Percentiles rank a stretch among this genome's conserved stretches.
These are phyloP conservation scores for Selaginella moellendorffii DNA, from an alignment of 75 land plant genomes.

Conservation along the genomic window DNA sequence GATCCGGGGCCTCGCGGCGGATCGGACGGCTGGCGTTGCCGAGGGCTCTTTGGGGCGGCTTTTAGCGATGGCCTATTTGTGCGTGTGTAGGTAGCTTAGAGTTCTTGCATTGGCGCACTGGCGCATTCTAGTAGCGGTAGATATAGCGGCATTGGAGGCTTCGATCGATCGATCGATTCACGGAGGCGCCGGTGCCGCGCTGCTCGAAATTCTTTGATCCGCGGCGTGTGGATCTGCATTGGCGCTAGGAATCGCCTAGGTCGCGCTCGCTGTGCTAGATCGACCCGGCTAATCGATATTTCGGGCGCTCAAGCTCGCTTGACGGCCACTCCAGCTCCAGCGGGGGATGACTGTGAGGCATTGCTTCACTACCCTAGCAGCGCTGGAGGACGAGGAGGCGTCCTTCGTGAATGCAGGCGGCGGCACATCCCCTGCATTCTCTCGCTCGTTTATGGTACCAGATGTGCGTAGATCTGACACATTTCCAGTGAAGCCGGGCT, in stretches of 20 bases:
- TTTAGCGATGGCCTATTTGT: background rate
- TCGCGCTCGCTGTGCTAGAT: too few species aligned
- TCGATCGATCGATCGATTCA: background rate
- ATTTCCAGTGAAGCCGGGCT: background rate
- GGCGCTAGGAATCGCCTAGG: background rate
- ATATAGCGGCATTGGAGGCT: background rate
- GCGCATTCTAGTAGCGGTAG: too few species aligned
- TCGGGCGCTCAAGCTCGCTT: background rate
- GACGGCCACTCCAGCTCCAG: background rate
- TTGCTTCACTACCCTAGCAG: background rate
- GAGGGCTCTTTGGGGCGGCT: background rate
- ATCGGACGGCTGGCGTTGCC: background rate
- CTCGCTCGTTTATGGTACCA: background rate
- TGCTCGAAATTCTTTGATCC: background rate
- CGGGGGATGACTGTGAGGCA: background rate
- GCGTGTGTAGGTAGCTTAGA: background rate
- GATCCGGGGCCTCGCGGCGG: background rate
- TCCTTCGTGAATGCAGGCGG: background rate
- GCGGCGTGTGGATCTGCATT: background rate
- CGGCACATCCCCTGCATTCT: conserved; percentile 1
- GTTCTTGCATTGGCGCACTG: too few species aligned
- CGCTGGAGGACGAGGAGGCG: background rate
- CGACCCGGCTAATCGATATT: too few species aligned
- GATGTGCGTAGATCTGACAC: background rate
- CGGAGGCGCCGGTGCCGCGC: background rate